Evolutionary conservation across 371 early-diverging fungal species (phyloP), one percentile per base, ranked within the genome.

Genomic region (Circinella umbellata): DNA sequence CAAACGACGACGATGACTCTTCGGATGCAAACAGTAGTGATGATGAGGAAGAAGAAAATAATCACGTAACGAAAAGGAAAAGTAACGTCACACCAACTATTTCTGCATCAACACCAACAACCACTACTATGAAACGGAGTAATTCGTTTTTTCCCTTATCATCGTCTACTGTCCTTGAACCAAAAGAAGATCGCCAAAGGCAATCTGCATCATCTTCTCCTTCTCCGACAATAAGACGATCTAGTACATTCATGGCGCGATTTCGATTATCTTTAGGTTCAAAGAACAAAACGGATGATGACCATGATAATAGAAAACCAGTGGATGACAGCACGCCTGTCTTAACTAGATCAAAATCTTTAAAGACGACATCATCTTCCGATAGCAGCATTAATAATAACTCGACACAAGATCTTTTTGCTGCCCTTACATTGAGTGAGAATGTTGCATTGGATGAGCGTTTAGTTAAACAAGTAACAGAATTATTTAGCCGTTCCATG

Each of bases 401-500:
- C n/a, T 42, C 63, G 4, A 64, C 61, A 14, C 64, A 74, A 27
- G 70, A 72, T 20, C 60, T 64, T 27, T 35, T 62, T 4, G 74
- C 71, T 8, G 74, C 74, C 36, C 69, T 70, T 39, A 74, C 62
- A 64, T 10, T 66, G 38, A 79, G 72, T 35, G 81, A 77, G 67
- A 77, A 84, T 37, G 69, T 65, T 27, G 62, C 73, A 4, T 66
- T 92, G 72, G 93, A 93, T 34, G 63, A 73, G n/a, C 85, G 90
- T 5, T 73, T 92, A 7, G 68, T 91, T 0, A 83, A 85, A 15
- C 91, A 93, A 72, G 81, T 93, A 4, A 78, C 75, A 2, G 86
- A 88, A 10, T 66, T 92, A 57, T 89, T 93, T 69, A 76, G 85
- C 49, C 77, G 82, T 6, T 85, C 85, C 7, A 90, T 90, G 69